Percentiles rank a stretch among this genome's conserved stretches.
Evolutionary conservation across 805 yeast species (phyloP).

Genomic region (Kregervanrija fluxuum): DNA sequence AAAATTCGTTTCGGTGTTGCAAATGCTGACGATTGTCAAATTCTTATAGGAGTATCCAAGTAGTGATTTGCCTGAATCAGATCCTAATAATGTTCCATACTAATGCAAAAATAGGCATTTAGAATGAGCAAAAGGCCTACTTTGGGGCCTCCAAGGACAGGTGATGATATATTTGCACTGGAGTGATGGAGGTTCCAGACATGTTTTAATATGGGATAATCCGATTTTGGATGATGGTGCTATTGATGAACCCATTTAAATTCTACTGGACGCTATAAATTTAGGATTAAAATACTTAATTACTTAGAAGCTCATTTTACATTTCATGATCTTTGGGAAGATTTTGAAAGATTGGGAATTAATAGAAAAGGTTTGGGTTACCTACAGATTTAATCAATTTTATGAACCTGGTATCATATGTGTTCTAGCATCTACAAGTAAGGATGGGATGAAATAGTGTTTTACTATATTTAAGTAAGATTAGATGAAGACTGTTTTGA

Average conservation of each 20-base stretch:
- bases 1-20: too few relatives aligned
- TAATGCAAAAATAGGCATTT: too few relatives aligned
- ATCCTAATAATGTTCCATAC: too few relatives aligned
- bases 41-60: too few relatives aligned
- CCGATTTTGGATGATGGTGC: conserved; percentile 14
- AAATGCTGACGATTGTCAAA: too few relatives aligned
- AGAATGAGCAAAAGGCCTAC: conserved; percentile 11
- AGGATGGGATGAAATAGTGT: conserved; percentile 49
- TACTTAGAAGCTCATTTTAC: conserved; percentile 61
- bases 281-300: conserved; percentile 55
- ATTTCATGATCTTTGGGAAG: conserved; percentile 51
- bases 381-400: conserved; percentile 53
- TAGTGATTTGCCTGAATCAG: too few relatives aligned
- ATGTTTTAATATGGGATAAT: conserved; percentile 30
- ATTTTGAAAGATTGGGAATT: conserved; percentile 35
- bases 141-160: conserved; percentile 22
- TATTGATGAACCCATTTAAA: conserved; percentile 34
- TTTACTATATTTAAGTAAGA: conserved; percentile 45
- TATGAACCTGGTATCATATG: conserved; percentile 60
- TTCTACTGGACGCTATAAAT: conserved; percentile 39
- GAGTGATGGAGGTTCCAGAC: conserved; percentile 54
- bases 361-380: conserved; percentile 46
- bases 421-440: conserved; percentile 62
- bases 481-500: conserved; percentile 45
- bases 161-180: conserved; percentile 32